Evolutionary conservation across 2,329 filamentous ascomycete genomes (phyloP).

Genomic region (Hawksworthiomyces lignivorus): DNA sequence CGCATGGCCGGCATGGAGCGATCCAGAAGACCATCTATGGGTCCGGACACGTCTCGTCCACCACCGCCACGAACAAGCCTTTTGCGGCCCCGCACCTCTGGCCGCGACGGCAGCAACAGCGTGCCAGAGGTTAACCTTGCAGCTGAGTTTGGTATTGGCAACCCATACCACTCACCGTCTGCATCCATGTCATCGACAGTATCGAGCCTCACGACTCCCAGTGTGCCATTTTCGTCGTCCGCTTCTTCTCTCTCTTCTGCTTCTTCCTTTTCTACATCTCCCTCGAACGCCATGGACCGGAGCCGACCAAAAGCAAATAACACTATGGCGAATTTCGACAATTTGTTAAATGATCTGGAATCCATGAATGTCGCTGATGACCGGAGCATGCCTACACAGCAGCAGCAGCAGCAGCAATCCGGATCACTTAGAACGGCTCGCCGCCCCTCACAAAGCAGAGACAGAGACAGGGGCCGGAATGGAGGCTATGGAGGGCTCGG

Average conservation of each 20-base stretch:
- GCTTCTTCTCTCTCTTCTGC: slow-evolving; percentile 42
- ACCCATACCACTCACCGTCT: slow-evolving; percentile 57
- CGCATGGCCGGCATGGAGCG: slow-evolving; percentile 18
- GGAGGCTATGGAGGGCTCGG: too few relatives aligned
- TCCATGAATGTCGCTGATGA: slow-evolving; percentile 29
- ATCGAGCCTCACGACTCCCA: slow-evolving; percentile 50
- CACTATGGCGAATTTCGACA: slow-evolving; percentile 36
- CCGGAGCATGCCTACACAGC: slow-evolving; percentile 14
- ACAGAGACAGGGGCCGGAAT: slow-evolving; percentile 8
- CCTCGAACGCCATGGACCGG: slow-evolving; percentile 3
- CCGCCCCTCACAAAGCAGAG: not conserved
- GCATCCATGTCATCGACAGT: slow-evolving; percentile 59
- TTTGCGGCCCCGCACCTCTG: slow-evolving; percentile 33
- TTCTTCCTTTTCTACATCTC: slow-evolving; percentile 13
- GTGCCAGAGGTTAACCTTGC: slow-evolving; percentile 45
- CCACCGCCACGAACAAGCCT: slow-evolving; percentile 46
- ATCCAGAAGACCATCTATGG: slow-evolving; percentile 34
- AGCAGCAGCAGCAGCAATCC: not conserved
- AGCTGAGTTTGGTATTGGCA: slow-evolving; percentile 52
- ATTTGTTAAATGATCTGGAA: slow-evolving; percentile 49
- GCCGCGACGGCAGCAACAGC: slow-evolving; percentile 21
- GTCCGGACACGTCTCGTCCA: slow-evolving; percentile 41
- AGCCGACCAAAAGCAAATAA: not conserved
- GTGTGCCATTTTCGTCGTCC: slow-evolving; percentile 53
- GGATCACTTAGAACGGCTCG: slow-evolving; percentile 3